Evolutionary conservation across 73 alveolate species (phyloP).

Genomic region (Blepharisma stoltei): DNA sequence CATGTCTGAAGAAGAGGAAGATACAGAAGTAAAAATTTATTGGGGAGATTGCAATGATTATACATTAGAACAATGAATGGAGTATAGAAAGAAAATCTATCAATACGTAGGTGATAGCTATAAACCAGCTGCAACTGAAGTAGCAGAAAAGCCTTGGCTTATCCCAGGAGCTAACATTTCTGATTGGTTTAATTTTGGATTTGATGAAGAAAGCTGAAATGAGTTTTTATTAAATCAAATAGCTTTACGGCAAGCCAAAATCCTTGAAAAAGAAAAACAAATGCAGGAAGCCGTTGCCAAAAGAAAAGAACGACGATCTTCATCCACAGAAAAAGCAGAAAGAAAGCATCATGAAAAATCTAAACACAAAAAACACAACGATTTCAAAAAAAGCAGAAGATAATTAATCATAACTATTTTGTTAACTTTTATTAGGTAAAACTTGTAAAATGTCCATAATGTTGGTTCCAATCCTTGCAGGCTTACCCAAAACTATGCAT

Average conservation of each 20-base stretch:
- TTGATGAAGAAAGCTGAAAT: constrained; percentile 16
- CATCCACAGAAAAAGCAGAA: too few relatives aligned
- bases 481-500: constrained; percentile 60
- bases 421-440: background rate
- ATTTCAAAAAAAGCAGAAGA: too few relatives aligned
- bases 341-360: too few relatives aligned
- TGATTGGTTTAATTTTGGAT: constrained; percentile 15
- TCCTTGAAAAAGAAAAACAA: constrained; percentile 15
- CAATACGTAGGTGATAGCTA: background rate
- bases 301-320: too few relatives aligned
- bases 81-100: background rate
- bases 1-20: background rate
- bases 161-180: constrained; percentile 23
- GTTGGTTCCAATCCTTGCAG: constrained; percentile 67
- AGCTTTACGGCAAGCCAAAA: background rate
- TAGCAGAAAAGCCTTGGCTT: constrained; percentile 20
- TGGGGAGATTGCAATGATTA: constrained; percentile 24
- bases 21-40: background rate
- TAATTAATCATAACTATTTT: too few relatives aligned
- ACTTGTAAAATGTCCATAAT: constrained; percentile 53
- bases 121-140: background rate
- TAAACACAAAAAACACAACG: too few relatives aligned
- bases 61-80: constrained; percentile 10
- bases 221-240: background rate
- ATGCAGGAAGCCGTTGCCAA: background rate